phyloP scores from a whole-genome alignment of 257 asterid genomes.

The Solanum paucissectum region DNA sequence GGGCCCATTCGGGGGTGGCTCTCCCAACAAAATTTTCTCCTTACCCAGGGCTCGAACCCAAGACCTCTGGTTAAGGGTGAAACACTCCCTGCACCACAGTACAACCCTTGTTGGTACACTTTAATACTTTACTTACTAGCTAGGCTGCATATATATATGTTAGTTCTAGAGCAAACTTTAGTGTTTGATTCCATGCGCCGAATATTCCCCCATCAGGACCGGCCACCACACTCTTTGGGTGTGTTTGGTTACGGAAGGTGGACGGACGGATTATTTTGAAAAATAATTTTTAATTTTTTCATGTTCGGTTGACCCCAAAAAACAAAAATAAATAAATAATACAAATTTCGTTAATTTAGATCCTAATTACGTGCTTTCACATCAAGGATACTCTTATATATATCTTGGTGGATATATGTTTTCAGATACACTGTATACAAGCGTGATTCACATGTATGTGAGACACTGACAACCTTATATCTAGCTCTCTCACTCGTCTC shows the following conservation, averaged over 20 bases:
- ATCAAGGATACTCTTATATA: no score
- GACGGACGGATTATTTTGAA: rapidly evolving
- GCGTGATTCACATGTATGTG: not conserved
- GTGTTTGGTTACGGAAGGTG: not conserved
- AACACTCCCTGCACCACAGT: no score
- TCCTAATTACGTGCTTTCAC: not conserved
- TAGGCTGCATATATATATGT: not conserved
- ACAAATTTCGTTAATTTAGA: not conserved
- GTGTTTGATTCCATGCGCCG: not conserved
- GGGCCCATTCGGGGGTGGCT: no score
- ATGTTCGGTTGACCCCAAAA: not conserved
- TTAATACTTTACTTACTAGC: not conserved
- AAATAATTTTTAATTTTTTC: no score
- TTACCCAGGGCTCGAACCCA: not conserved
- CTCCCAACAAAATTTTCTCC: not conserved
- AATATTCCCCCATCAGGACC: not conserved
- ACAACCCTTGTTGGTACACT: not conserved
- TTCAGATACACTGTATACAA: not conserved
- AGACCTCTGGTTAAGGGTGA: not conserved
- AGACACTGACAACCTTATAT: not conserved
- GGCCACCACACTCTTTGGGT: not conserved
- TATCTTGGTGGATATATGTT: no score
- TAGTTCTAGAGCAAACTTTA: not conserved
- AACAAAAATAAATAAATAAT: no score
- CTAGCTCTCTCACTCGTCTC: not conserved